These are phyloP conservation scores for Solanum chiquidenum DNA, from an alignment of 257 asterid genomes.

Conservation along the genomic window DNA sequence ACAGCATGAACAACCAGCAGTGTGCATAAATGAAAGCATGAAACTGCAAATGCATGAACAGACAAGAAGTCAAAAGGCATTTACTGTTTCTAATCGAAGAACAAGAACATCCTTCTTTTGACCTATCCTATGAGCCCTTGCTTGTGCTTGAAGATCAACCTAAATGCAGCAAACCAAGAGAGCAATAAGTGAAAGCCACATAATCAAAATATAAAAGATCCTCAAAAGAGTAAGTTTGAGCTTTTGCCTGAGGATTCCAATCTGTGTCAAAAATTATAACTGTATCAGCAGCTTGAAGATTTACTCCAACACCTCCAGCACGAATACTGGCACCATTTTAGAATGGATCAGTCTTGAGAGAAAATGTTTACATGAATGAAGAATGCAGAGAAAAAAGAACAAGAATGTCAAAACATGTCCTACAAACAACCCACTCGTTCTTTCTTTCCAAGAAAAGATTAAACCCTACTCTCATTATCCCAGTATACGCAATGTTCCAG, in stretches of 20 bases:
- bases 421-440: background rate
- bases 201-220: background rate
- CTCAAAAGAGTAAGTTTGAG: slow-evolving; percentile 1
- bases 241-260: slow-evolving; percentile 96
- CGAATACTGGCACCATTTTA: slow-evolving; percentile 59
- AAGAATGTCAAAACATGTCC: background rate
- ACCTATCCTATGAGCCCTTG: slow-evolving; percentile 99
- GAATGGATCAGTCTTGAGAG: slow-evolving; percentile 4
- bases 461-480: background rate
- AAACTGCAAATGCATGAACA: background rate
- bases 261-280: slow-evolving; percentile 97
- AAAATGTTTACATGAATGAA: background rate
- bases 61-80: slow-evolving; percentile 2
- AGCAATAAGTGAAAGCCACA: background rate
- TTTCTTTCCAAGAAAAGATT: background rate
- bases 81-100: slow-evolving; percentile 94
- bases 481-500: background rate
- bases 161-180: slow-evolving; percentile 23
- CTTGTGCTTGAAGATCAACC: slow-evolving; percentile 99
- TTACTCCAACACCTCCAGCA: slow-evolving; percentile 99
- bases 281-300: slow-evolving; percentile 99
- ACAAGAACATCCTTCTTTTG: slow-evolving; percentile 98
- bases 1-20: background rate
- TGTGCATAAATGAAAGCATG: background rate
- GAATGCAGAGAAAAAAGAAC: background rate